phyloP scores from a whole-genome alignment of 2,329 filamentous ascomycete species.

The Mycogone perniciosa region DNA sequence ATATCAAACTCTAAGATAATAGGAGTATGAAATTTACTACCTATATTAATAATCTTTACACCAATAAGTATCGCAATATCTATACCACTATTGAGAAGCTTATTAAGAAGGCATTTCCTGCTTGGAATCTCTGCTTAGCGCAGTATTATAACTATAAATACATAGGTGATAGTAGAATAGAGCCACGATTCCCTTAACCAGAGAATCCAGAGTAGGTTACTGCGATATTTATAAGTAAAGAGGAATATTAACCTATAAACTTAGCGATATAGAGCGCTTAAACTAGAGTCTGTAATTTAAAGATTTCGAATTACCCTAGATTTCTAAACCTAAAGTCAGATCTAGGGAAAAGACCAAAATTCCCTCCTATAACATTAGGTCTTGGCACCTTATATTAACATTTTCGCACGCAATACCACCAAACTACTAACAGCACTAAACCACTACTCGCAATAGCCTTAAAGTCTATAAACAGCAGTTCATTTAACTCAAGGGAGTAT shows the following conservation, averaged over 20 bases:
- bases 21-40: constrained; percentile 28
- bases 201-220: not conserved
- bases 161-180: not conserved
- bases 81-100: constrained; percentile 29
- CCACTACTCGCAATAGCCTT: too few species aligned
- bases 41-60: constrained; percentile 41
- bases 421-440: too few species aligned
- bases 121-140: constrained; percentile 38
- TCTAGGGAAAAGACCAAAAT: too few species aligned
- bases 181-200: not conserved
- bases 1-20: constrained; percentile 33
- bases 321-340: too few species aligned
- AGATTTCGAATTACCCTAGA: not conserved
- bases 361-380: too few species aligned
- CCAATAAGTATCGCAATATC: constrained; percentile 18
- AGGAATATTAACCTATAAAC: too few species aligned
- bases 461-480: too few species aligned
- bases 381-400: too few species aligned
- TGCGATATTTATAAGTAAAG: not conserved
- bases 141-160: not conserved
- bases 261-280: not conserved
- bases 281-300: not conserved
- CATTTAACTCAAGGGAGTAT: too few species aligned
- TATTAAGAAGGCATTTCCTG: constrained; percentile 28
- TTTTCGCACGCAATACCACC: too few species aligned